Conservation (phyloP, 139 green algal genomes). For the Chloropicon primus region DNA sequence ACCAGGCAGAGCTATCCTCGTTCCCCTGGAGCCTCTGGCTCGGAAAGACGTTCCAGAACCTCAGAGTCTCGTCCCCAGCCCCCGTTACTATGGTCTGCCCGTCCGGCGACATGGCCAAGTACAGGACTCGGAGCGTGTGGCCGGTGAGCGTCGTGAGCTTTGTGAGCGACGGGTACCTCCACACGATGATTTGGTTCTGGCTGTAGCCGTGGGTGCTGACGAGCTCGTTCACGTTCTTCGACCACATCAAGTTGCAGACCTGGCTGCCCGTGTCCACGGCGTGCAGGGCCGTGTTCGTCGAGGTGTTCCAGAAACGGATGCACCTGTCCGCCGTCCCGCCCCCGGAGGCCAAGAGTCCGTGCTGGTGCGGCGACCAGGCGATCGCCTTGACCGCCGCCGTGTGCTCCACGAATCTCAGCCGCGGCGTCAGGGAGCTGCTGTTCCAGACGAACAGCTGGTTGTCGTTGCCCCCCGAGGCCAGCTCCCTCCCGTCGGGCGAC, state of each 20-base stretch:
- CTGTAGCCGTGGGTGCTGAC: conserved; percentile 94
- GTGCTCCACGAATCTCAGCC: conserved; percentile 58
- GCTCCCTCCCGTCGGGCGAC: conserved; percentile 60
- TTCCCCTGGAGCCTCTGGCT: conserved; percentile 29
- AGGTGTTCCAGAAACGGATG: conserved; percentile 95
- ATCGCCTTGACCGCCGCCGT: conserved; percentile 87
- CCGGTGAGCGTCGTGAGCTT: conserved; percentile 87
- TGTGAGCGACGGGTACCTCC: conserved; percentile 72
- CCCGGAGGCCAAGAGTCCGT: conserved; percentile 81
- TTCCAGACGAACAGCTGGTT: conserved; percentile 60
- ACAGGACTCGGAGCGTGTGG: conserved; percentile 86
- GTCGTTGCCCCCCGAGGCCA: conserved; percentile 76
- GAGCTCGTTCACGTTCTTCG: conserved; percentile 93
- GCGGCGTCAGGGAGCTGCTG: conserved; percentile 18
- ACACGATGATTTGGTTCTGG: conserved; percentile 91
- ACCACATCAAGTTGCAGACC: conserved; percentile 95
- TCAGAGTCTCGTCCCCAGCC: conserved; percentile 81
- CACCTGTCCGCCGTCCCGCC: conserved; percentile 90
- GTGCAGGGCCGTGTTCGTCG: conserved; percentile 46
- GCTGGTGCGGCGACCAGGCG: conserved; percentile 91
- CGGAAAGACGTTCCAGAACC: conserved; percentile 93
- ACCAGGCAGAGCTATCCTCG: not conserved
- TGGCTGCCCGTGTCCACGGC: conserved; percentile 82
- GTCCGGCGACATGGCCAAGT: conserved; percentile 84
- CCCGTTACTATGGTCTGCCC: conserved; percentile 97